Conservation (phyloP, 2,329 filamentous ascomycete species). For the Teratosphaeria destructans region DNA sequence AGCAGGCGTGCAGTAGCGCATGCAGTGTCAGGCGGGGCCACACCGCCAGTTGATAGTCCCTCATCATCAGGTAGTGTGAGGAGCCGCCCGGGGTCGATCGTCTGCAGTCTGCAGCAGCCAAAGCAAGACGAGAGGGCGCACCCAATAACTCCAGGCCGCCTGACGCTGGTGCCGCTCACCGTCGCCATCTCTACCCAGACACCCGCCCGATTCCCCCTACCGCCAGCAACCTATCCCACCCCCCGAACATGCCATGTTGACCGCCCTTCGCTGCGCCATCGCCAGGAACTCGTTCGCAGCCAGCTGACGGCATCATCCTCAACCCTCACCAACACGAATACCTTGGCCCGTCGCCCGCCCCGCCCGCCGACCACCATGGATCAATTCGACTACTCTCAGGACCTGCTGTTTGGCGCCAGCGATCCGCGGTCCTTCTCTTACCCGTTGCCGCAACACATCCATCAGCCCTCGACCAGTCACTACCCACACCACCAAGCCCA, state of each 20-base stretch:
- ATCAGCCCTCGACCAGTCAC: conserved; percentile 11
- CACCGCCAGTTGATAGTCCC: neutral
- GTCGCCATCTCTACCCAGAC: neutral
- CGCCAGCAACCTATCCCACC: neutral
- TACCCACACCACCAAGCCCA: conserved; percentile 14
- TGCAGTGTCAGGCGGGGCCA: neutral
- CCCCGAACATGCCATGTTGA: neutral
- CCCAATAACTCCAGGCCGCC: neutral
- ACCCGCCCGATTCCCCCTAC: neutral
- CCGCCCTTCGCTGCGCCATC: neutral
- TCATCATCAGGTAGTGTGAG: too few relatives aligned
- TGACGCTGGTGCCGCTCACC: neutral
- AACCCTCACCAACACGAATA: neutral
- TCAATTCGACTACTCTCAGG: conserved; percentile 30
- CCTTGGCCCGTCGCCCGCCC: neutral
- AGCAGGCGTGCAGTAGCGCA: neutral
- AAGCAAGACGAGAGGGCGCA: neutral
- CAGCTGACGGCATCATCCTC: neutral
- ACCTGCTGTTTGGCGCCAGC: conserved; percentile 28
- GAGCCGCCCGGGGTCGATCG: too few relatives aligned
- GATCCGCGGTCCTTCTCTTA: conserved; percentile 20
- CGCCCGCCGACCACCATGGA: conserved; percentile 27
- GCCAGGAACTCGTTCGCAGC: neutral
- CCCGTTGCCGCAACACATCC: conserved; percentile 15
- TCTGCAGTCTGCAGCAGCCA: neutral